phyloP scores from a whole-genome alignment of 1,284 basidiomycete species.

The Marasmius oreades region DNA sequence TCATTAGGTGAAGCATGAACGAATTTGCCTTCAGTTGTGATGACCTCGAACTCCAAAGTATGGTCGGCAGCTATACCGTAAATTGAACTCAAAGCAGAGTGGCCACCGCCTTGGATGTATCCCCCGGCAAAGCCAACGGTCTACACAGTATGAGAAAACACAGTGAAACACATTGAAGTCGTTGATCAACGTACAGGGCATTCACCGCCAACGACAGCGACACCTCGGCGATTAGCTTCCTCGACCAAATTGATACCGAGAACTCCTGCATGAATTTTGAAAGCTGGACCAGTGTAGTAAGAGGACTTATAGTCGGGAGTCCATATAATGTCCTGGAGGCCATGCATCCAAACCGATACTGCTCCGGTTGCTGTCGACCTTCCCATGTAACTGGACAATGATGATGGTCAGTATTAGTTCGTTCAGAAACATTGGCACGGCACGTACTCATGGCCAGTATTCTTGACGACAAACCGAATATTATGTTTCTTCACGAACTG shows the following conservation, averaged over 20 bases:
- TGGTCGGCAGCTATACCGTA: slow-evolving; percentile 8
- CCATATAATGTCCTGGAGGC: slow-evolving; percentile 14
- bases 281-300: slow-evolving; percentile 14
- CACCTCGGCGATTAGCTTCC: slow-evolving; percentile 14
- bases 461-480: slow-evolving; percentile 21
- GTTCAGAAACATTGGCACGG: too few relatives aligned
- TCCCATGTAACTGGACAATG: slow-evolving; percentile 19
- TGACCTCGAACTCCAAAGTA: neutral
- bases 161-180: slow-evolving; percentile 13
- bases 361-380: slow-evolving; percentile 18
- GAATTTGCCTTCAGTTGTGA: neutral
- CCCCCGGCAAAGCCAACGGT: slow-evolving; percentile 19
- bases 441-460: slow-evolving; percentile 24
- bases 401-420: neutral
- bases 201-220: slow-evolving; percentile 21
- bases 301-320: slow-evolving; percentile 14
- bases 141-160: slow-evolving; percentile 12
- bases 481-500: slow-evolving; percentile 20
- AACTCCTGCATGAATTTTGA: slow-evolving; percentile 17
- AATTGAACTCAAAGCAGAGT: neutral
- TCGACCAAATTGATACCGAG: slow-evolving; percentile 13
- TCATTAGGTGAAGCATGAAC: neutral
- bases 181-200: slow-evolving; percentile 19
- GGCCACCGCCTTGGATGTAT: slow-evolving; percentile 7
- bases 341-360: slow-evolving; percentile 21